These are phyloP conservation scores for Hysterium pulicare DNA, from an alignment of 2,329 filamentous ascomycete genomes.

Conservation along the genomic window DNA sequence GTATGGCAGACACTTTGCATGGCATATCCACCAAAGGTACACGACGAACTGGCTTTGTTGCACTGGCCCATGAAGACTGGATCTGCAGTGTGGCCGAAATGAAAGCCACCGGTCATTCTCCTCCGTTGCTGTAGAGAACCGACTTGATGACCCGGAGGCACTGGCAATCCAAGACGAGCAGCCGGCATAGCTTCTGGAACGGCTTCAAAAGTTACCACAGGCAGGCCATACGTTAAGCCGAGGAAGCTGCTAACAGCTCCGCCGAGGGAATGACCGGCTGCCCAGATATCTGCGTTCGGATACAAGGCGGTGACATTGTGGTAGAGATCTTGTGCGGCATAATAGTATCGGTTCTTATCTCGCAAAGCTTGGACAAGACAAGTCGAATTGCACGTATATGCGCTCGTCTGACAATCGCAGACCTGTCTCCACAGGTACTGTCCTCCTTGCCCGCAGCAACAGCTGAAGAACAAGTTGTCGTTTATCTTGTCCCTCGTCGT, in stretches of 20 bases:
- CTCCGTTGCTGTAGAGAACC: slow-evolving; percentile 58
- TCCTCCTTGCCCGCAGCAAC: slow-evolving; percentile 92
- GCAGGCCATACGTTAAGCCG: slow-evolving; percentile 84
- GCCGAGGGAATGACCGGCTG: slow-evolving; percentile 88
- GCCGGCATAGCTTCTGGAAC: slow-evolving; percentile 88
- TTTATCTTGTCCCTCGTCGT: slow-evolving; percentile 97
- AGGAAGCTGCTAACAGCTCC: slow-evolving; percentile 86
- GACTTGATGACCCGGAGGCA: slow-evolving; percentile 74
- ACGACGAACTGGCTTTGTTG: slow-evolving; percentile 83
- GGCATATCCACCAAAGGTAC: slow-evolving; percentile 88
- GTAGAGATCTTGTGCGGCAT: slow-evolving; percentile 83
- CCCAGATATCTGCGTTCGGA: slow-evolving; percentile 79
- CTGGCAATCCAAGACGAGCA: slow-evolving; percentile 76
- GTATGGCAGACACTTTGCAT: slow-evolving; percentile 92
- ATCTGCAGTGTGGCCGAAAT: slow-evolving; percentile 94
- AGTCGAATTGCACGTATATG: slow-evolving; percentile 88
- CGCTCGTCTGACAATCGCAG: slow-evolving; percentile 84
- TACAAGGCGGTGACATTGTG: slow-evolving; percentile 89
- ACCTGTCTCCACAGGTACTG: slow-evolving; percentile 88
- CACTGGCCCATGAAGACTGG: slow-evolving; percentile 92
- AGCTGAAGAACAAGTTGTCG: slow-evolving; percentile 97
- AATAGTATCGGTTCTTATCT: slow-evolving; percentile 88
- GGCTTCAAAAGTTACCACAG: slow-evolving; percentile 89
- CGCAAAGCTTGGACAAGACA: slow-evolving; percentile 73
- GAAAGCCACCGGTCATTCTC: slow-evolving; percentile 70